Evolutionary conservation across 2,329 filamentous ascomycete genomes (phyloP).

Genomic region (Ophiocordyceps camponoti-floridani): DNA sequence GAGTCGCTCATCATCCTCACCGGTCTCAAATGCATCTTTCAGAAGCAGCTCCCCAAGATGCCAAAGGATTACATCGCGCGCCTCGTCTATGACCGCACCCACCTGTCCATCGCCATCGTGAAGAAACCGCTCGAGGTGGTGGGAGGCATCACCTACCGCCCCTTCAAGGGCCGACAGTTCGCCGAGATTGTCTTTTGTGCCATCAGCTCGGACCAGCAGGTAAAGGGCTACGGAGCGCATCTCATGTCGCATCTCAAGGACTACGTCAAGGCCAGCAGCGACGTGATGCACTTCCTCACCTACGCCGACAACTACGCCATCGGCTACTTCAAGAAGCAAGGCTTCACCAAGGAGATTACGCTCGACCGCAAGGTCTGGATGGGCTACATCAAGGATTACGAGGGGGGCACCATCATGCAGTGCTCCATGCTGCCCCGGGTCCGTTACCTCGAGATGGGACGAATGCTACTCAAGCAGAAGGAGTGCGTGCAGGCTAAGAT

Average conservation of each 20-base stretch:
- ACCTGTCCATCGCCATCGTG: slow-evolving; percentile 91
- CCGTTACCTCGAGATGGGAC: slow-evolving; percentile 78
- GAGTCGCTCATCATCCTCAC: slow-evolving; percentile 90
- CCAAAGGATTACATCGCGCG: slow-evolving; percentile 97
- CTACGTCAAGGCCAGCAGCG: slow-evolving; percentile 91
- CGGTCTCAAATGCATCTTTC: slow-evolving; percentile 92
- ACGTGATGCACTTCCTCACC: slow-evolving; percentile 96
- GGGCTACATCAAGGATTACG: slow-evolving; percentile 99
- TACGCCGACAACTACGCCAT: slow-evolving; percentile 99
- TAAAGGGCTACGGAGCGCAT: slow-evolving; percentile 95
- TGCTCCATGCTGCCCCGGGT: slow-evolving; percentile 93
- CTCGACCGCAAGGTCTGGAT: slow-evolving; percentile 85
- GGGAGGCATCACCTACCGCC: slow-evolving; percentile 89
- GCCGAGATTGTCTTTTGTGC: slow-evolving; percentile 98
- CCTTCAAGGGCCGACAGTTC: slow-evolving; percentile 81
- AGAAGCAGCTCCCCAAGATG: slow-evolving; percentile 98
- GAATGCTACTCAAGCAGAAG: slow-evolving; percentile 95
- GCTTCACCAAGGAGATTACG: slow-evolving; percentile 96
- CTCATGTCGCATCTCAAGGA: slow-evolving; percentile 97
- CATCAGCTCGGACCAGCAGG: slow-evolving; percentile 93
- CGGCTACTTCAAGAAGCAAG: slow-evolving; percentile 98
- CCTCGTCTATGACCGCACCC: slow-evolving; percentile 90
- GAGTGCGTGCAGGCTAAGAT: slow-evolving; percentile 93
- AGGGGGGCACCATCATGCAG: slow-evolving; percentile 98
- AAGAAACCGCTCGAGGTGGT: slow-evolving; percentile 94